Evolutionary conservation across 2,329 filamentous ascomycete genomes (phyloP).

Genomic region (Penicillium sp.): DNA sequence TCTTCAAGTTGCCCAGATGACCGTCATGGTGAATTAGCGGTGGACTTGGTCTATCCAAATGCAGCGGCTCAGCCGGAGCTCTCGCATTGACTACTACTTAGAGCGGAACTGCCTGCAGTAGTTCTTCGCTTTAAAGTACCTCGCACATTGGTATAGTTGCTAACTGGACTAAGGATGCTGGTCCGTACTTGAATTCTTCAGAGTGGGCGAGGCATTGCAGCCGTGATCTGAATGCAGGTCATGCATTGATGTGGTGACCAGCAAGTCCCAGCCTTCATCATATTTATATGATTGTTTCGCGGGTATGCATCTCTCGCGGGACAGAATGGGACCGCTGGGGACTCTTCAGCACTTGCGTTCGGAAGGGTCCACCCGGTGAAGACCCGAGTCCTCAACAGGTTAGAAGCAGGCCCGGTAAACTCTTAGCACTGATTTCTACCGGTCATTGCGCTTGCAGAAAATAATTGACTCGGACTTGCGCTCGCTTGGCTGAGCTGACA

Average conservation of each 20-base stretch:
- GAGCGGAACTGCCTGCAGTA: constrained; percentile 27
- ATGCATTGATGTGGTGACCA: neutral
- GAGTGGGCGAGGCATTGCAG: neutral
- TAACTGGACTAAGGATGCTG: neutral
- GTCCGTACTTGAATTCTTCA: neutral
- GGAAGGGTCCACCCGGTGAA: constrained; percentile 29
- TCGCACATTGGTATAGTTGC: constrained; percentile 4
- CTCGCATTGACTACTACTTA: constrained; percentile 22
- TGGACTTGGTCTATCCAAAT: constrained; percentile 21
- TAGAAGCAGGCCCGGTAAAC: constrained; percentile 25
- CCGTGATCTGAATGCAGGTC: neutral
- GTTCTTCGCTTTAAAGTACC: constrained; percentile 12
- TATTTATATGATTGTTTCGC: neutral
- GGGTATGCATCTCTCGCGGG: neutral
- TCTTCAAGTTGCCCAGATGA: constrained; percentile 16
- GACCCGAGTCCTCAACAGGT: constrained; percentile 24
- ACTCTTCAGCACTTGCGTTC: constrained; percentile 11
- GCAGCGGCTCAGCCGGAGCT: constrained; percentile 23
- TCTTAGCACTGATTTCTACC: neutral
- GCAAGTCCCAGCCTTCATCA: neutral
- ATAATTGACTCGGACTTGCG: constrained; percentile 9
- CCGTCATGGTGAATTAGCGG: constrained; percentile 17
- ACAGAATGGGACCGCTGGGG: neutral
- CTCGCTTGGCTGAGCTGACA: neutral
- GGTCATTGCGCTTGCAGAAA: constrained; percentile 19